These are phyloP conservation scores for Hypoxylon fragiforme DNA, from an alignment of 495 filamentous ascomycete genomes.

Conservation along the genomic window DNA sequence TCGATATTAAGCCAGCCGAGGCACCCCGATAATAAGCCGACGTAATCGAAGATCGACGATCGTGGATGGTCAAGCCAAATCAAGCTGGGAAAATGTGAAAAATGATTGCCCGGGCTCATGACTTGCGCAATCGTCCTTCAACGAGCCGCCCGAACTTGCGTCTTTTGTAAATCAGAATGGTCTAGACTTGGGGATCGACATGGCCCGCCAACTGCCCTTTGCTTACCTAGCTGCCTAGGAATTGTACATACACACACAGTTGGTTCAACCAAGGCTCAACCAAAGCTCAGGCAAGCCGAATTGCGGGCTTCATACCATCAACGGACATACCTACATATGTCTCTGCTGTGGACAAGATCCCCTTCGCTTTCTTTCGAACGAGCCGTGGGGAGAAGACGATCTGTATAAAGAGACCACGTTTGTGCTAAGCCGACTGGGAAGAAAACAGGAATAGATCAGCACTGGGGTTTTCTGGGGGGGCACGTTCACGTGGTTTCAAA, in stretches of 20 bases:
- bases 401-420: conserved; percentile 11
- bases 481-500: conserved; percentile 16
- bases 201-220: conserved; percentile 13
- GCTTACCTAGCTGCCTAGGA: no score
- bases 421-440: no score
- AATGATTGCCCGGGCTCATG: conserved; percentile 16
- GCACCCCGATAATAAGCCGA: conserved; percentile 28
- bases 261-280: not conserved
- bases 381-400: conserved; percentile 13
- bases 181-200: conserved; percentile 38
- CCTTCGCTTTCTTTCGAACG: conserved; percentile 1
- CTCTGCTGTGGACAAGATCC: conserved; percentile 3
- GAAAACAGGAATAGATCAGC: conserved; percentile 16
- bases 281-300: no score
- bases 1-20: conserved; percentile 5
- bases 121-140: conserved; percentile 23
- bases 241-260: conserved; percentile 4
- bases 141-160: conserved; percentile 17
- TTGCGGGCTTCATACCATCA: no score
- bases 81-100: conserved; percentile 21
- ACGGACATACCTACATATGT: no score
- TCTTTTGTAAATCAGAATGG: conserved; percentile 32
- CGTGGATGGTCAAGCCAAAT: conserved; percentile 13
- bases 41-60: conserved; percentile 20
- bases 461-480: conserved; percentile 4